Evolutionary conservation across 2,329 filamentous ascomycete genomes (phyloP).

Genomic region (Nigrospora oryzae): DNA sequence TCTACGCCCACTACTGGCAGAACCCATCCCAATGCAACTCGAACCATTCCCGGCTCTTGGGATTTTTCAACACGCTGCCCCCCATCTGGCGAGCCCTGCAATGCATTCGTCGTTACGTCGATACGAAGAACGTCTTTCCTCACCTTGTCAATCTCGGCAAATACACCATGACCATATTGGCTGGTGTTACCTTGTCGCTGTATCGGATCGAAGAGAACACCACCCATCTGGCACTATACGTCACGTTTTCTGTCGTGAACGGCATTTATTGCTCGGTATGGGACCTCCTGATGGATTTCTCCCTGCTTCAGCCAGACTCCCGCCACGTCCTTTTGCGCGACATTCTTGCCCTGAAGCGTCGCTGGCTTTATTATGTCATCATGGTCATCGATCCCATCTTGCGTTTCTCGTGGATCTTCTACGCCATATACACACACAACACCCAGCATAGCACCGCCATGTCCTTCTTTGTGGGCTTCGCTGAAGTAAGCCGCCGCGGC

Average conservation of each 20-base stretch:
- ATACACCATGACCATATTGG: constrained; percentile 76
- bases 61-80: constrained; percentile 77
- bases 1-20: constrained; percentile 75
- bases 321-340: constrained; percentile 63
- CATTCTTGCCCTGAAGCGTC: constrained; percentile 67
- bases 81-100: constrained; percentile 87
- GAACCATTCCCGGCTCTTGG: constrained; percentile 69
- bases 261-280: constrained; percentile 78
- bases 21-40: constrained; percentile 76
- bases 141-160: constrained; percentile 91
- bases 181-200: constrained; percentile 69
- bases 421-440: constrained; percentile 73
- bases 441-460: constrained; percentile 75
- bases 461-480: constrained; percentile 70
- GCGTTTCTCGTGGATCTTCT: constrained; percentile 91
- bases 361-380: constrained; percentile 79
- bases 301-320: constrained; percentile 70
- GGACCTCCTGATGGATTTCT: constrained; percentile 97
- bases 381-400: constrained; percentile 79
- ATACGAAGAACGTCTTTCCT: constrained; percentile 82
- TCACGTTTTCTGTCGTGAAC: constrained; percentile 75
- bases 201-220: constrained; percentile 65
- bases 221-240: constrained; percentile 60
- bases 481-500: constrained; percentile 76
- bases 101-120: constrained; percentile 80